A percentile compares a stretch with the other conserved stretches of the same genome.
phyloP scores from a whole-genome alignment of 495 filamentous ascomycete species.

The Chaetomidium leptoderma region DNA sequence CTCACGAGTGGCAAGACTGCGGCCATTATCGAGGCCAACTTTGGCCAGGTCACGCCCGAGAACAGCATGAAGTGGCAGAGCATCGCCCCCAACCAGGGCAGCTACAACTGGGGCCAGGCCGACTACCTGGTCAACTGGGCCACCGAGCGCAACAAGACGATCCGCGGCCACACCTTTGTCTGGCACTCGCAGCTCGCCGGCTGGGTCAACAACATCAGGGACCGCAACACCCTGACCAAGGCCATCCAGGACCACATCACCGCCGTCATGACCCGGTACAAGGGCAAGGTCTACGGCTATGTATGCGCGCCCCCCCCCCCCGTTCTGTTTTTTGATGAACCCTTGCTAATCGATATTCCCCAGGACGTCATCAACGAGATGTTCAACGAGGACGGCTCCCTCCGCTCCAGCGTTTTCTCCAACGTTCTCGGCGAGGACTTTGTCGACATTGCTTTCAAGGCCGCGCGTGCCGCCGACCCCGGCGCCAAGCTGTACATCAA shows the following conservation, averaged over 20 bases:
- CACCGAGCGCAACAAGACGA: conserved; percentile 48
- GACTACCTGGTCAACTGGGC: conserved; percentile 62
- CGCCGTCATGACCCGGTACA: conserved; percentile 53
- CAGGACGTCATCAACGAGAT: conserved; percentile 65
- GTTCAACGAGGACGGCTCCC: conserved; percentile 59
- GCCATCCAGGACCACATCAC: conserved; percentile 59
- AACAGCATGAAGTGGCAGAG: conserved; percentile 64
- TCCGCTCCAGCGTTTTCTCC: conserved; percentile 55
- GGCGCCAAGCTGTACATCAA: conserved; percentile 63
- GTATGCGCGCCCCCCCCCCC: conserved; percentile 34
- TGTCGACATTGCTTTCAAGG: conserved; percentile 58
- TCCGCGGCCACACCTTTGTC: conserved; percentile 60
- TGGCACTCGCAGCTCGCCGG: conserved; percentile 63
- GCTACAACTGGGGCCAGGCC: conserved; percentile 49
- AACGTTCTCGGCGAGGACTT: conserved; percentile 54
- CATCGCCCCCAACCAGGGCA: conserved; percentile 43
- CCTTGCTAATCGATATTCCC: background rate
- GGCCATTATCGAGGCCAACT: conserved; percentile 55
- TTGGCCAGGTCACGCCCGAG: conserved; percentile 62
- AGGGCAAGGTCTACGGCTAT: conserved; percentile 60
- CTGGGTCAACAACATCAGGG: conserved; percentile 54
- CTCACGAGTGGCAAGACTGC: conserved; percentile 49
- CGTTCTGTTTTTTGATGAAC: background rate
- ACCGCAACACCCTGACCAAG: conserved; percentile 44
- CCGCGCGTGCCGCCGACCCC: conserved; percentile 56